Evolutionary conservation across 1,284 basidiomycete genomes (phyloP).

Genomic region (Irpex rosettiformis): DNA sequence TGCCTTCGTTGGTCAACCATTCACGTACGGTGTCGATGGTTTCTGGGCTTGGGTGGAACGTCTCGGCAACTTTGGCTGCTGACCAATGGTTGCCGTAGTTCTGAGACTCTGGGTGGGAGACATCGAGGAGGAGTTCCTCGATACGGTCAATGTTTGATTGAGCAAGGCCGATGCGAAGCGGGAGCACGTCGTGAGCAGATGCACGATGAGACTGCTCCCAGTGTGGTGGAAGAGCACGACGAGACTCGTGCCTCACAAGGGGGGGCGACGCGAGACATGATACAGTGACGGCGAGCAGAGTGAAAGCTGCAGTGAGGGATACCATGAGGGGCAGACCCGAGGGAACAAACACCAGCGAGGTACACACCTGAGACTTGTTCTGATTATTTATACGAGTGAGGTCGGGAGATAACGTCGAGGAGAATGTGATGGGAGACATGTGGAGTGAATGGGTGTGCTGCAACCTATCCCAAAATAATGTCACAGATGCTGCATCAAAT

Average conservation of each 20-base stretch:
- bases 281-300: slow-evolving; percentile 22
- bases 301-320: neutral
- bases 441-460: neutral
- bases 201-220: slow-evolving; percentile 19
- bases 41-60: slow-evolving; percentile 40
- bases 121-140: slow-evolving; percentile 39
- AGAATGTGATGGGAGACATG: neutral
- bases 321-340: neutral
- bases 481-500: too few species aligned
- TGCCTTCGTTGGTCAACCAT: slow-evolving; percentile 25
- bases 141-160: slow-evolving; percentile 41
- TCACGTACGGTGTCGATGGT: slow-evolving; percentile 36
- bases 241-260: slow-evolving; percentile 1
- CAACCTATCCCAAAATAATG: too few species aligned
- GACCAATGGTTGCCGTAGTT: slow-evolving; percentile 44
- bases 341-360: neutral
- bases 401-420: neutral
- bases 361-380: too few species aligned
- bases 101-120: slow-evolving; percentile 41
- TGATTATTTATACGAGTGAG: neutral
- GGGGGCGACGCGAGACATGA: slow-evolving; percentile 30
- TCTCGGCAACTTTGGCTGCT: slow-evolving; percentile 32
- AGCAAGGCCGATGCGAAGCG: slow-evolving; percentile 42
- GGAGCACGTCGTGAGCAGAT: slow-evolving; percentile 29
- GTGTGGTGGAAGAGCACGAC: neutral